A percentile compares a stretch with the other conserved stretches of the same genome.
phyloP scores from a whole-genome alignment of 148 eudicot genomes.

The Chenopodium suecicum region DNA sequence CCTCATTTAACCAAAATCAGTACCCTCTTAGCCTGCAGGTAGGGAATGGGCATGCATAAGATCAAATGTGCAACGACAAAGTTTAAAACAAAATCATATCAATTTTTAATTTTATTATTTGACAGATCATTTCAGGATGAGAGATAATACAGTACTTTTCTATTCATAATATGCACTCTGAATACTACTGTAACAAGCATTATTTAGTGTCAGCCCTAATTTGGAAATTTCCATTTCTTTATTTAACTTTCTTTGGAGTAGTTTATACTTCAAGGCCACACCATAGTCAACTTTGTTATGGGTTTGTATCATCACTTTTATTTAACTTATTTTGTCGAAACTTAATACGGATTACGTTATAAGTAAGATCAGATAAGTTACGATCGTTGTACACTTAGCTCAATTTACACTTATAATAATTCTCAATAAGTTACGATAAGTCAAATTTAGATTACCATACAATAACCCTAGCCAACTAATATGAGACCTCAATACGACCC shows the following conservation, averaged over 20 bases:
- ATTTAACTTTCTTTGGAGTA: too few relatives aligned
- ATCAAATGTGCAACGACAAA: constrained; percentile 3
- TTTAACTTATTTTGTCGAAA: too few relatives aligned
- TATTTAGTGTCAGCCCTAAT: not conserved
- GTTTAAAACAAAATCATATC: not conserved
- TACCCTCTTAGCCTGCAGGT: constrained; percentile 16
- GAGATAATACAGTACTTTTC: not conserved
- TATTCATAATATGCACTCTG: not conserved
- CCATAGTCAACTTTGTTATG: not conserved
- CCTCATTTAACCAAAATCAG: constrained; percentile 23
- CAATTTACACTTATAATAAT: too few relatives aligned
- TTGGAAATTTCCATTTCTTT: not conserved
- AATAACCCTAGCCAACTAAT: too few relatives aligned
- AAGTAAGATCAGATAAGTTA: too few relatives aligned
- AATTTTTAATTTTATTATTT: not conserved
- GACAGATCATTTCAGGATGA: not conserved
- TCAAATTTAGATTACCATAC: too few relatives aligned
- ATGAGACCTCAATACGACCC: too few relatives aligned
- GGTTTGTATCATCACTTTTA: too few relatives aligned
- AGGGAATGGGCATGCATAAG: not conserved
- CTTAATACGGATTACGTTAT: too few relatives aligned
- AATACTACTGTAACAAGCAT: not conserved
- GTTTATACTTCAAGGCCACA: not conserved
- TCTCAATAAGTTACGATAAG: too few relatives aligned
- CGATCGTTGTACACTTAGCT: too few relatives aligned